A percentile compares a stretch with the other conserved stretches of the same genome.
phyloP scores from a whole-genome alignment of 208 protist genomes.

The Angomonas deanei region DNA sequence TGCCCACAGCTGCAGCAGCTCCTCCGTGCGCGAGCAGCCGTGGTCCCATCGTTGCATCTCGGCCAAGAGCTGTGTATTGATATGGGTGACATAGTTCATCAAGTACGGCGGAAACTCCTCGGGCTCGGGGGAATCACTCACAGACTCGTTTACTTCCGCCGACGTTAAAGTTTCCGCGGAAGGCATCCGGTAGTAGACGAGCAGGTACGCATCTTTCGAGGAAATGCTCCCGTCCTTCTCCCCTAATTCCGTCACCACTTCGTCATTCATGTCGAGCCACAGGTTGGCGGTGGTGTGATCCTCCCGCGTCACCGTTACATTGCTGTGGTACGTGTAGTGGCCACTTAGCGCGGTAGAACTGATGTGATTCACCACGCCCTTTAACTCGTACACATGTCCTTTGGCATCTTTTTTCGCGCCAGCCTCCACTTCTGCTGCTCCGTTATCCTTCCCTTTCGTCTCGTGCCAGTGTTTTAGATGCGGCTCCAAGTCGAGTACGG shows the following conservation, averaged over 20 bases:
- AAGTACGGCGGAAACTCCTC: slow-evolving; percentile 39
- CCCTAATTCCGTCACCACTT: slow-evolving; percentile 35
- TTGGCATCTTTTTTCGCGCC: not conserved
- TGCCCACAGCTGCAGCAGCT: slow-evolving; percentile 25
- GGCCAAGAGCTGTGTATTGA: slow-evolving; percentile 22
- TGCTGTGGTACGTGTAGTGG: slow-evolving; percentile 78
- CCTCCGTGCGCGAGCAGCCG: slow-evolving; percentile 10
- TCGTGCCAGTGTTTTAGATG: slow-evolving; percentile 55
- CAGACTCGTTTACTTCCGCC: not conserved
- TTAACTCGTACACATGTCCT: slow-evolving; percentile 40
- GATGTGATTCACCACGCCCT: slow-evolving; percentile 70
- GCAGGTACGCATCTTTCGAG: slow-evolving; percentile 66
- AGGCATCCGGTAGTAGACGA: slow-evolving; percentile 49
- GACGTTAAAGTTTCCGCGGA: not conserved
- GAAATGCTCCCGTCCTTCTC: slow-evolving; percentile 24
- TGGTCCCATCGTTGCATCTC: slow-evolving; percentile 17
- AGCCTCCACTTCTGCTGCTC: not conserved
- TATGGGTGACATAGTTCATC: slow-evolving; percentile 30
- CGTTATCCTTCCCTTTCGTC: slow-evolving; percentile 12
- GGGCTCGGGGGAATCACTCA: slow-evolving; percentile 11
- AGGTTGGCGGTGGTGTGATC: too few relatives aligned
- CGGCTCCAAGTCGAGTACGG: slow-evolving; percentile 49
- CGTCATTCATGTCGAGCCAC: slow-evolving; percentile 78
- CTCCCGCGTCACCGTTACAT: not conserved
- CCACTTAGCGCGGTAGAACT: slow-evolving; percentile 57